Conservation (phyloP, 2,329 filamentous ascomycete species). For the Teratosphaeriaceae sp. region DNA sequence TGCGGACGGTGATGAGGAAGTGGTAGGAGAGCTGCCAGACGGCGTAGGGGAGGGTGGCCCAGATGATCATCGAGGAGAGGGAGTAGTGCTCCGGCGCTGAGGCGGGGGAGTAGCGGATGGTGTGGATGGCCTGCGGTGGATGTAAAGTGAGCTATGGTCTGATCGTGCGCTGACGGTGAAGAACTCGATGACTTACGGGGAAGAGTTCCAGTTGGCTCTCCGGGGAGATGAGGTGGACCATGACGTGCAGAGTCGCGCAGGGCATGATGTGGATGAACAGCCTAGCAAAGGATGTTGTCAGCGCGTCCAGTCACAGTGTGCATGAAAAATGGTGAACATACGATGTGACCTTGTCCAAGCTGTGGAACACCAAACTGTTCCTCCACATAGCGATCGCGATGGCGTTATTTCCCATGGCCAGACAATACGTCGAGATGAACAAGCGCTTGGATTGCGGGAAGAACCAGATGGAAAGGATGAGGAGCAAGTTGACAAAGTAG, state of each 20-base stretch:
- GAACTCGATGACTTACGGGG: too few species aligned
- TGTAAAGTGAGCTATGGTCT: too few species aligned
- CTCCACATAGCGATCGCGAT: constrained; percentile 99
- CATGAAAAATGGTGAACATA: constrained; percentile 25
- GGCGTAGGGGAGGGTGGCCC: constrained; percentile 88
- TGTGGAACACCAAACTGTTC: constrained; percentile 97
- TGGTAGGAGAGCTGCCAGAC: constrained; percentile 93
- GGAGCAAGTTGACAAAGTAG: constrained; percentile 92
- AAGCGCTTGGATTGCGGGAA: constrained; percentile 87
- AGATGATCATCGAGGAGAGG: constrained; percentile 78
- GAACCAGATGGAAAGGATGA: constrained; percentile 76
- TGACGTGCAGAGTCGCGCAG: constrained; percentile 83
- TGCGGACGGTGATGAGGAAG: constrained; percentile 88
- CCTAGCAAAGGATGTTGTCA: constrained; percentile 32
- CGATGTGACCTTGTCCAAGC: constrained; percentile 94
- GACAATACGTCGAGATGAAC: constrained; percentile 85
- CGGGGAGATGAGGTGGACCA: constrained; percentile 72
- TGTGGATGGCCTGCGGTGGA: too few species aligned
- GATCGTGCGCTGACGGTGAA: too few species aligned
- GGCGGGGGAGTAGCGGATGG: constrained; percentile 62
- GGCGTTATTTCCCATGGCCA: constrained; percentile 94
- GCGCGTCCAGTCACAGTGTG: too few species aligned
- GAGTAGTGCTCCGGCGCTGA: constrained; percentile 66
- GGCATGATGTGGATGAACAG: constrained; percentile 99
- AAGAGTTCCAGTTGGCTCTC: constrained; percentile 64